These are phyloP conservation scores for Suillus plorans DNA, from an alignment of 768 basidiomycete species.

Conservation along the genomic window DNA sequence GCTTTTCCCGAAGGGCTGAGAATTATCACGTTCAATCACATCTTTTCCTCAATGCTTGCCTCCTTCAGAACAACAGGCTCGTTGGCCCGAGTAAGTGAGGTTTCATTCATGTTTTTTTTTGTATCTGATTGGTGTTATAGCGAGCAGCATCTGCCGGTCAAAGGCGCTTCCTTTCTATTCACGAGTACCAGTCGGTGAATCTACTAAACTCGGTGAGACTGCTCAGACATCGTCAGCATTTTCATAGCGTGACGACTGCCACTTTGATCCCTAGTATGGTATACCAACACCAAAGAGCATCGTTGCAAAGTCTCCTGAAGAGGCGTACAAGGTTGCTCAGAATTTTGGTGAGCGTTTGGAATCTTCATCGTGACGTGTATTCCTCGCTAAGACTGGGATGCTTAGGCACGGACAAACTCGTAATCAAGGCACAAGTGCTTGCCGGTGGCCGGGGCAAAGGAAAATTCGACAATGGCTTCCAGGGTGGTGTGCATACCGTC, in stretches of 20 bases:
- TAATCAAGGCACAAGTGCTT: constrained; percentile 98
- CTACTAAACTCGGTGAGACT: constrained; percentile 84
- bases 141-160: constrained; percentile 76
- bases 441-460: constrained; percentile 99
- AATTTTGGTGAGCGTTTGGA: constrained; percentile 64
- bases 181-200: constrained; percentile 97
- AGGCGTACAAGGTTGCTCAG: constrained; percentile 87
- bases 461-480: constrained; percentile 91
- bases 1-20: constrained; percentile 16
- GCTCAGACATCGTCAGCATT: not conserved
- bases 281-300: constrained; percentile 93
- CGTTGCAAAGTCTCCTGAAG: constrained; percentile 82
- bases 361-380: not conserved
- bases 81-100: constrained; percentile 55
- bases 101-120: not conserved
- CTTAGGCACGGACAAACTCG: constrained; percentile 72
- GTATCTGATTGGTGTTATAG: not conserved
- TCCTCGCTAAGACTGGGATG: not conserved
- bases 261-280: constrained; percentile 66
- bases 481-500: constrained; percentile 96
- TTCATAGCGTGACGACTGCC: not conserved
- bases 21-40: constrained; percentile 7
- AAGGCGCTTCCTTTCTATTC: constrained; percentile 91
- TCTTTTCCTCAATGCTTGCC: constrained; percentile 53
- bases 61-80: constrained; percentile 64